These are phyloP conservation scores for Pseudozyma thailandica DNA, from an alignment of 1,284 basidiomycete species.

Conservation along the genomic window DNA sequence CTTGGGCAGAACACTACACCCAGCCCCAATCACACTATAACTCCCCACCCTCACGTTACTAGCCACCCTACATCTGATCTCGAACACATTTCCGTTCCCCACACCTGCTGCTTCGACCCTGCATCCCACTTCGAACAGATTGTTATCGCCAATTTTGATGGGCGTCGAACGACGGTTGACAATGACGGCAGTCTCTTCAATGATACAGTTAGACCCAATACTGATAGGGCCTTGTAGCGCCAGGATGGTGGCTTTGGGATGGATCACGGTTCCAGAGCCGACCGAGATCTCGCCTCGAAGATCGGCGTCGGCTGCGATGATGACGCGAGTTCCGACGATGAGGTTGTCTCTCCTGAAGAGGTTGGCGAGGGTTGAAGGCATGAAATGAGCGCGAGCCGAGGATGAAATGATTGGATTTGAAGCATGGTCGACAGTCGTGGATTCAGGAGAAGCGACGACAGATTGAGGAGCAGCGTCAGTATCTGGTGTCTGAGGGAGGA, in stretches of 20 bases:
- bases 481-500: slow-evolving; percentile 8
- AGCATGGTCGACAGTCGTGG: neutral
- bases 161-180: slow-evolving; percentile 76
- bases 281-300: slow-evolving; percentile 57
- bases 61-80: slow-evolving; percentile 80
- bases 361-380: slow-evolving; percentile 8
- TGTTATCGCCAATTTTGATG: slow-evolving; percentile 91
- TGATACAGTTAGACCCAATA: slow-evolving; percentile 86
- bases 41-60: slow-evolving; percentile 80
- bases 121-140: slow-evolving; percentile 90
- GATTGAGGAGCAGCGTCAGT: slow-evolving; percentile 5
- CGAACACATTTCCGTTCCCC: slow-evolving; percentile 85
- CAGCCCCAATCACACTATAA: slow-evolving; percentile 83
- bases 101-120: slow-evolving; percentile 86
- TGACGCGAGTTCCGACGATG: slow-evolving; percentile 50
- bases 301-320: slow-evolving; percentile 55
- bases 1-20: slow-evolving; percentile 70
- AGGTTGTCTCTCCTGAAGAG: slow-evolving; percentile 51
- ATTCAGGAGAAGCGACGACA: neutral
- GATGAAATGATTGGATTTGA: neutral
- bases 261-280: slow-evolving; percentile 77
- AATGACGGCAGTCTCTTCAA: slow-evolving; percentile 88
- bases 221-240: slow-evolving; percentile 86
- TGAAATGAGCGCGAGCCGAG: neutral
- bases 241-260: slow-evolving; percentile 90